These are phyloP conservation scores for Acanthamoeba quina DNA, from an alignment of 208 protist genomes.

Conservation along the genomic window DNA sequence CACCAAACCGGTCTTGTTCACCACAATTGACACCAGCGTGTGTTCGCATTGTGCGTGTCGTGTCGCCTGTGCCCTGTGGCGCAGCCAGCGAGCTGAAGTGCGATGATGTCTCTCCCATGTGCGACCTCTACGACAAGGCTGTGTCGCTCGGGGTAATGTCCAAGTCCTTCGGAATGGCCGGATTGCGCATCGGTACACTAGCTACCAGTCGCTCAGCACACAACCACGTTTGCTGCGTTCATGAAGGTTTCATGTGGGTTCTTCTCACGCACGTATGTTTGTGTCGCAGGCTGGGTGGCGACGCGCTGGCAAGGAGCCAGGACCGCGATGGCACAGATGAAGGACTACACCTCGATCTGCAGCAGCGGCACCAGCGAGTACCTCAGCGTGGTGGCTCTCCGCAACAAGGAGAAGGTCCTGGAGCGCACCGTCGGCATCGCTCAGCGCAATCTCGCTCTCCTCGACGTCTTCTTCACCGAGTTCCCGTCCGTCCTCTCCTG, in stretches of 20 bases:
- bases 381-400: constrained; percentile 37
- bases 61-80: too few species aligned
- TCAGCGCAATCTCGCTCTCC: constrained; percentile 33
- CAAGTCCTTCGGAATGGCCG: constrained; percentile 63
- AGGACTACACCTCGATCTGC: constrained; percentile 75
- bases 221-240: too few species aligned
- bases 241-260: background rate
- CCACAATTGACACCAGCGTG: too few species aligned
- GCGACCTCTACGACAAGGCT: constrained; percentile 65
- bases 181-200: constrained; percentile 44
- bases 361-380: constrained; percentile 70
- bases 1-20: background rate
- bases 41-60: too few species aligned
- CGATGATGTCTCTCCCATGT: background rate
- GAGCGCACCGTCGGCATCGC: constrained; percentile 8
- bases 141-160: constrained; percentile 70
- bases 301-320: background rate
- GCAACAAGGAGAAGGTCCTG: constrained; percentile 1
- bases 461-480: constrained; percentile 66
- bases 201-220: background rate
- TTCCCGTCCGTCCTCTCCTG: constrained; percentile 33
- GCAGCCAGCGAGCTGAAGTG: background rate
- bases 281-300: constrained; percentile 43
- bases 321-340: constrained; percentile 30
- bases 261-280: background rate